Percentiles rank a stretch among this genome's conserved stretches.
phyloP scores from a whole-genome alignment of 352 stramenopile species.

The Phytophthora litchii region DNA sequence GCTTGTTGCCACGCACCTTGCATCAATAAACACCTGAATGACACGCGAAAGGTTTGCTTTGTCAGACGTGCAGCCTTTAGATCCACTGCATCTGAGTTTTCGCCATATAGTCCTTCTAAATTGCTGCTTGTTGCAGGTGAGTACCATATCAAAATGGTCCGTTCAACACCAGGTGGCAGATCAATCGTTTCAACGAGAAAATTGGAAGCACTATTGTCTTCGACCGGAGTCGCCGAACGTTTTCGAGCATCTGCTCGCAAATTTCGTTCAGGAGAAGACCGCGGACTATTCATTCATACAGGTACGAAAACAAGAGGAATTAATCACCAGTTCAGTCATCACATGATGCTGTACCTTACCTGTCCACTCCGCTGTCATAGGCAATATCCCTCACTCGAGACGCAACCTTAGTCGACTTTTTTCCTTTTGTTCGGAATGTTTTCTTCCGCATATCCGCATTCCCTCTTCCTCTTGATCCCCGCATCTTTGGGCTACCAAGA shows the following conservation, averaged over 20 bases:
- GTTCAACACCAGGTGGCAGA: constrained; percentile 82
- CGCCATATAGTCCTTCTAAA: constrained; percentile 44
- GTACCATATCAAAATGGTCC: constrained; percentile 92
- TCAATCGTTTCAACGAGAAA: constrained; percentile 90
- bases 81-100: constrained; percentile 68
- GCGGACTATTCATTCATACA: constrained; percentile 52
- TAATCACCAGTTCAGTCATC: background rate
- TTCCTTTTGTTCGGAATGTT: constrained; percentile 52
- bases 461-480: constrained; percentile 39
- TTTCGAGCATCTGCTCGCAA: constrained; percentile 53
- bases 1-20: constrained; percentile 88
- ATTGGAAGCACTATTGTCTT: constrained; percentile 79
- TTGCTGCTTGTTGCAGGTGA: constrained; percentile 51
- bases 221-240: constrained; percentile 43
- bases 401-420: constrained; percentile 53
- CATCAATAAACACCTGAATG: constrained; percentile 87
- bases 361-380: constrained; percentile 83
- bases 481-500: constrained; percentile 60
- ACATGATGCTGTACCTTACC: constrained; percentile 40
- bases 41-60: constrained; percentile 89
- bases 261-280: constrained; percentile 79
- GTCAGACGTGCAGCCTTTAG: constrained; percentile 80
- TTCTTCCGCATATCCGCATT: constrained; percentile 54
- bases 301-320: constrained; percentile 4
- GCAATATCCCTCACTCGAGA: constrained; percentile 63